Conservation (phyloP, 768 basidiomycete species). For the Collybia mongolica region DNA sequence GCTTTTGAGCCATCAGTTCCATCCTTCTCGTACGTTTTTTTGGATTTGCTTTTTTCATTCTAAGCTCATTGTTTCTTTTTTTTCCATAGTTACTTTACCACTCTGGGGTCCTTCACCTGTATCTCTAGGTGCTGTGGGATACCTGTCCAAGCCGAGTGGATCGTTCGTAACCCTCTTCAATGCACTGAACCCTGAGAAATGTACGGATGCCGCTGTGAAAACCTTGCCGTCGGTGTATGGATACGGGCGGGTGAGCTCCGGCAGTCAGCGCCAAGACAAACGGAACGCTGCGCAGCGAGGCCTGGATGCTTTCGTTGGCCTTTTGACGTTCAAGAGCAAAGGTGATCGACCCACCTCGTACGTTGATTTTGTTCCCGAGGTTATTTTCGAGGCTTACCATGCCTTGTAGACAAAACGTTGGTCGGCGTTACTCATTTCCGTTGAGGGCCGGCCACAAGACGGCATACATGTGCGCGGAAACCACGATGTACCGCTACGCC, state of each 20-base stretch:
- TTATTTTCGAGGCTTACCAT: background rate
- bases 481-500: constrained; percentile 67
- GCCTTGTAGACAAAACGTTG: constrained; percentile 38
- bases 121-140: constrained; percentile 73
- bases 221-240: constrained; percentile 59
- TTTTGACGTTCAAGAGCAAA: constrained; percentile 42
- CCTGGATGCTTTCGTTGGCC: constrained; percentile 51
- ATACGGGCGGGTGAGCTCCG: constrained; percentile 56
- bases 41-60: background rate
- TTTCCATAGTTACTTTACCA: constrained; percentile 53
- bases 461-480: constrained; percentile 69
- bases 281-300: constrained; percentile 59
- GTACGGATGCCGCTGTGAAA: constrained; percentile 39
- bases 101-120: constrained; percentile 70
- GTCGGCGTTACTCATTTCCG: constrained; percentile 56
- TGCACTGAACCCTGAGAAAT: constrained; percentile 52
- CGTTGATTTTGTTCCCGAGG: constrained; percentile 17
- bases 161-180: constrained; percentile 74
- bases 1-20: constrained; percentile 64
- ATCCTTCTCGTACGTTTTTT: constrained; percentile 55
- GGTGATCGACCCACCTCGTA: constrained; percentile 36
- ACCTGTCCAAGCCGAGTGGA: constrained; percentile 64
- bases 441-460: constrained; percentile 63
- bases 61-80: background rate
- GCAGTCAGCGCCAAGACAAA: constrained; percentile 52